A percentile compares a stretch with the other conserved stretches of the same genome.
Evolutionary conservation across 176 grass and related monocot species (phyloP).

Genomic region (Oryza australiensis): DNA sequence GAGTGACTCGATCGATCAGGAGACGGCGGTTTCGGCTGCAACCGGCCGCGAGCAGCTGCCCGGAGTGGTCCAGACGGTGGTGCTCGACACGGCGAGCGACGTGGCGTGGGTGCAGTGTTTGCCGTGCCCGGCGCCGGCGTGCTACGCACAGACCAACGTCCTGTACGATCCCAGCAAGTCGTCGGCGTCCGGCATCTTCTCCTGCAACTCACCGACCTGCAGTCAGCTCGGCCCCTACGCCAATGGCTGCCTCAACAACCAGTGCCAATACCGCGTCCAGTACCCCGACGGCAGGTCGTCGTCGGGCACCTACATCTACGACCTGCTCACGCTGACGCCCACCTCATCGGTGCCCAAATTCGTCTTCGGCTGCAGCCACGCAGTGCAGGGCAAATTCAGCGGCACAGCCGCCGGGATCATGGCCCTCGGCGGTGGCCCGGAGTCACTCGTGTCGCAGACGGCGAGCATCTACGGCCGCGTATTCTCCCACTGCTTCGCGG

Average conservation of each 20-base stretch:
- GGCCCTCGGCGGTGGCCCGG: background rate
- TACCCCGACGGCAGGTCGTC: background rate
- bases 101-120: constrained; percentile 62
- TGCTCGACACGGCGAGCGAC: constrained; percentile 61
- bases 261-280: constrained; percentile 28
- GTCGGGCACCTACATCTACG: constrained; percentile 1
- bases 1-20: background rate
- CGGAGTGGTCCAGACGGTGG: background rate
- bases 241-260: constrained; percentile 4
- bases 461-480: background rate
- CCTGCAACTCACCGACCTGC: constrained; percentile 4
- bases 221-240: background rate
- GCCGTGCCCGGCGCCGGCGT: background rate
- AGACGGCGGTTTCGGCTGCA: constrained; percentile 13
- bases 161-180: constrained; percentile 8
- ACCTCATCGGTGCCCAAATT: background rate
- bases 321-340: background rate
- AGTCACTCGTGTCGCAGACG: constrained; percentile 19
- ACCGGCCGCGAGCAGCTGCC: background rate
- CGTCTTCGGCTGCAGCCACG: constrained; percentile 22
- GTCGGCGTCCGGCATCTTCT: background rate
- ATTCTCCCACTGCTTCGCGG: constrained; percentile 29
- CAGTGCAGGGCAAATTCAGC: background rate
- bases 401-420: background rate
- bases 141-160: background rate